Evolutionary conservation across 2,329 filamentous ascomycete species (phyloP), one percentile per base, ranked within the genome.

Genomic region (Colletotrichum magnum): DNA sequence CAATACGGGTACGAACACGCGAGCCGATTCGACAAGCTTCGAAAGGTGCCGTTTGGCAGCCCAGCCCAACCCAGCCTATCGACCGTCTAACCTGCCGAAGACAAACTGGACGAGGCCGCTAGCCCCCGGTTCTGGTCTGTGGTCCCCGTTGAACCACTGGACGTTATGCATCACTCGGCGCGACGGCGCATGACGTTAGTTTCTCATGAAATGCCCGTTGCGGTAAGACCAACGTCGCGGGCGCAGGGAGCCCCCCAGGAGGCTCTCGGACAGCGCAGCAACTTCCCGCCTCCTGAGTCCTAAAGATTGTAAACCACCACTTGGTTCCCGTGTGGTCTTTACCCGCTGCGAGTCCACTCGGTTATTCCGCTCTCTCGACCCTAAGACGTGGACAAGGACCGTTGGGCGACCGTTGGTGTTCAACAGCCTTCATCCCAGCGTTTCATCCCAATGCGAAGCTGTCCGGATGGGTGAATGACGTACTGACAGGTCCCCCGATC

Each of bases 121-220:
- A 48, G 21, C 16, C 12, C 36, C 59, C 24, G 16, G 59, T 45
- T 45, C 39, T n/a, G 16, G 39, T 16, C 50, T 16, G 41, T 21
- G 50, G 18, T 15, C 28, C 16, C 32, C 7, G 45, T 26, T 36
- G 45, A 26, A 12, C 39, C 36, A 57, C 47, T 56, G 50, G 61
- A 39, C 36, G 50, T 60, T 56, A 65, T 60, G 66, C 54, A 50
- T 15, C 61, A 2, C 47, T 41, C 66, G 66, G 56, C 36, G 28
- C 66, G 62, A 36, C n/a, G 36, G 24, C 52, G 66, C 66, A 69
- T 69, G 61, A 69, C 66, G 62, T 56, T 66, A 52, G 62, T 60
- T 41, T 69, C 66, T 69, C 62, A 69, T 69, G 54, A 10, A 60
- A 61, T 58, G 66, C 66, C 66, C 56, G 62, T 69, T 69, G 56